A percentile compares a stretch with the other conserved stretches of the same genome.
phyloP scores from a whole-genome alignment of 2,329 filamentous ascomycete species.

The Aspergillus sp. region DNA sequence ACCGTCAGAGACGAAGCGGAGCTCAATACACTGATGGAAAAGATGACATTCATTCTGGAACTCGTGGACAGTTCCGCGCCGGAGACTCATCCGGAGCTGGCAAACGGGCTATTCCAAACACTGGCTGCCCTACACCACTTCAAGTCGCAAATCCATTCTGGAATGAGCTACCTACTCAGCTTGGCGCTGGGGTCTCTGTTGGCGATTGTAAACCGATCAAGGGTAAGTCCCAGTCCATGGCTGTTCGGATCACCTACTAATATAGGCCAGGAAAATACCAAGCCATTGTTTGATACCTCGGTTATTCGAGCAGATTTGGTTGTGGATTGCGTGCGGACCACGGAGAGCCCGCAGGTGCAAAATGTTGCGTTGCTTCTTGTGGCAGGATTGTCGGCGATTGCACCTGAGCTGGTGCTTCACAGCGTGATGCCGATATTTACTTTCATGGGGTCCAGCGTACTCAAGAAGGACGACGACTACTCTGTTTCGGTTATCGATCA shows the following conservation, averaged over 20 bases:
- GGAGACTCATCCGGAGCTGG: conserved; percentile 62
- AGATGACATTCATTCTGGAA: conserved; percentile 79
- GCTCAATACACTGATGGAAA: conserved; percentile 58
- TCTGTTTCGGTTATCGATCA: conserved; percentile 91
- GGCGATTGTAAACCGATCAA: conserved; percentile 71
- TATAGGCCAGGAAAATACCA: conserved; percentile 17
- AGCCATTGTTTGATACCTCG: conserved; percentile 59
- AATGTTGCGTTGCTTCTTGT: conserved; percentile 83
- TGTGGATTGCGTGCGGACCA: conserved; percentile 87
- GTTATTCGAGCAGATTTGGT: conserved; percentile 81
- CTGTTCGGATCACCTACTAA: no score
- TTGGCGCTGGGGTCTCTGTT: conserved; percentile 73
- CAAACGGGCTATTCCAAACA: conserved; percentile 70
- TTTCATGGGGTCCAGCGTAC: conserved; percentile 86
- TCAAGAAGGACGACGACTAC: conserved; percentile 91
- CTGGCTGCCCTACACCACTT: conserved; percentile 83
- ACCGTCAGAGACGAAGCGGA: conserved; percentile 55
- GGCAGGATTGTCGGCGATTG: conserved; percentile 73
- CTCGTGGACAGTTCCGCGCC: conserved; percentile 73
- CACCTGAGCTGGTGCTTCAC: conserved; percentile 84
- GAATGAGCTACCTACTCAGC: conserved; percentile 82
- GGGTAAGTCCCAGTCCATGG: conserved; percentile 36
- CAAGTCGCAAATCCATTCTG: conserved; percentile 69
- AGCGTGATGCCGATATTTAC: conserved; percentile 99
- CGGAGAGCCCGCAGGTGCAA: conserved; percentile 84